These are phyloP conservation scores for Globisporangium ultimum DNA, from an alignment of 352 stramenopile species.

Conservation along the genomic window DNA sequence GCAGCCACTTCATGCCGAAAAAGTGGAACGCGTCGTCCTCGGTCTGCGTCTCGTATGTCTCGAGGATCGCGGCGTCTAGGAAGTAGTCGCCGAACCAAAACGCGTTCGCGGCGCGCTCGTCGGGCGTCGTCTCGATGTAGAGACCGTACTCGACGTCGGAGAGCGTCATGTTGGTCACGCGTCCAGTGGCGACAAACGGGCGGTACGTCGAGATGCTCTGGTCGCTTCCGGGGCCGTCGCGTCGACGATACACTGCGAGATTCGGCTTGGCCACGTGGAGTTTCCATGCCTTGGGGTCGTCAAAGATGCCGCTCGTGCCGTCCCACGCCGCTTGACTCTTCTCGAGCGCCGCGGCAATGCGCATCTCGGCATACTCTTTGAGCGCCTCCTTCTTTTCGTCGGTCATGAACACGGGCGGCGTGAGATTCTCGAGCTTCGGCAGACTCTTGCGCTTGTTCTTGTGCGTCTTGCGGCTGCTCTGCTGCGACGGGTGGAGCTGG, in stretches of 20 bases:
- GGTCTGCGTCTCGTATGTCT: constrained; percentile 53
- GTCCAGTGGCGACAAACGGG: constrained; percentile 53
- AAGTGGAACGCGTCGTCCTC: constrained; percentile 64
- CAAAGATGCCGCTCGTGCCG: constrained; percentile 56
- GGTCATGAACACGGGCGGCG: constrained; percentile 8
- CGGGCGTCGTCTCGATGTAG: constrained; percentile 65
- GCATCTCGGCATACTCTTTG: constrained; percentile 22
- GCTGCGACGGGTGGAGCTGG: constrained; percentile 1
- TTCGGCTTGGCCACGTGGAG: constrained; percentile 54
- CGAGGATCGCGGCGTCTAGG: constrained; percentile 64
- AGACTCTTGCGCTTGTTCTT: constrained; percentile 3
- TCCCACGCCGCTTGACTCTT: constrained; percentile 53
- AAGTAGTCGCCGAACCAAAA: constrained; percentile 64
- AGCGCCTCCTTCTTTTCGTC: constrained; percentile 3
- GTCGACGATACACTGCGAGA: constrained; percentile 39
- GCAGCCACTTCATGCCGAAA: constrained; percentile 78
- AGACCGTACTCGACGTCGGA: constrained; percentile 67
- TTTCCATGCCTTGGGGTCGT: constrained; percentile 61
- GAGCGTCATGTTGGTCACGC: constrained; percentile 51
- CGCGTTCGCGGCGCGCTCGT: constrained; percentile 56
- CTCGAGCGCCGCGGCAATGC: constrained; percentile 32
- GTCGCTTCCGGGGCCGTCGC: constrained; percentile 4
- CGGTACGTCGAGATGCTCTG: constrained; percentile 16
- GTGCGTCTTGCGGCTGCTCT: background rate
- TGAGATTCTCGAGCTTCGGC: constrained; percentile 11